Percentiles rank a stretch among this genome's conserved stretches.
Evolutionary conservation across 2,329 filamentous ascomycete genomes (phyloP).

Genomic region (Stachybotrys chartarum): DNA sequence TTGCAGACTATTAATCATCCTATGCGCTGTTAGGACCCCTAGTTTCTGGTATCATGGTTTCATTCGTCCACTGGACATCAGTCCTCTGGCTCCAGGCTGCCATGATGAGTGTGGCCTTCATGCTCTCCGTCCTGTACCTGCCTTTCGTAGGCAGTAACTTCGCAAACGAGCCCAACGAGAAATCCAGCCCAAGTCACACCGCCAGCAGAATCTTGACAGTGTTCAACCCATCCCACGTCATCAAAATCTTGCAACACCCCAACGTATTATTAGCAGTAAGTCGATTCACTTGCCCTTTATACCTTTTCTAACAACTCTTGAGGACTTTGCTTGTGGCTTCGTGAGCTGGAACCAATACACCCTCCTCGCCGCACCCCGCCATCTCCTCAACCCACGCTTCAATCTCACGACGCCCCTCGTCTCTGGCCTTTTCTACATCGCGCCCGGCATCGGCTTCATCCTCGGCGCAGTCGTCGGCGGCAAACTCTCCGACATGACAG

Average conservation of each 20-base stretch:
- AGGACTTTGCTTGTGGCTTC: background rate
- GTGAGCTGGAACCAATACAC: background rate
- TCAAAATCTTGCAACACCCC: background rate
- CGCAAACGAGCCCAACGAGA: background rate
- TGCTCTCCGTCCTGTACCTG: background rate
- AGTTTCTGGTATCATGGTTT: background rate
- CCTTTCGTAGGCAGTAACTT: background rate
- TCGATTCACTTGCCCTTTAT: background rate
- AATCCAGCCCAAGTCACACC: background rate
- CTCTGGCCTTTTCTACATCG: slow-evolving; percentile 1
- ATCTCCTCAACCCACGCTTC: background rate
- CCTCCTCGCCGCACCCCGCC: background rate
- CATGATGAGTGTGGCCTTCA: background rate
- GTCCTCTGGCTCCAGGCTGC: background rate
- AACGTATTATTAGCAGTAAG: background rate
- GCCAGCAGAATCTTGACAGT: background rate
- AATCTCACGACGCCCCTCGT: background rate
- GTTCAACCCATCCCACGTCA: background rate
- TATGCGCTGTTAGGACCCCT: background rate
- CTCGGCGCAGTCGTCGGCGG: background rate
- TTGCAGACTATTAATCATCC: background rate
- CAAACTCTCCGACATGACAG: background rate
- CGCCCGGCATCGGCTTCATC: background rate
- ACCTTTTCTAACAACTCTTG: background rate
- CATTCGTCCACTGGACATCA: background rate